Evolutionary conservation across 1,139 yeast species (phyloP).

Genomic region (Zygosaccharomyces sapae): DNA sequence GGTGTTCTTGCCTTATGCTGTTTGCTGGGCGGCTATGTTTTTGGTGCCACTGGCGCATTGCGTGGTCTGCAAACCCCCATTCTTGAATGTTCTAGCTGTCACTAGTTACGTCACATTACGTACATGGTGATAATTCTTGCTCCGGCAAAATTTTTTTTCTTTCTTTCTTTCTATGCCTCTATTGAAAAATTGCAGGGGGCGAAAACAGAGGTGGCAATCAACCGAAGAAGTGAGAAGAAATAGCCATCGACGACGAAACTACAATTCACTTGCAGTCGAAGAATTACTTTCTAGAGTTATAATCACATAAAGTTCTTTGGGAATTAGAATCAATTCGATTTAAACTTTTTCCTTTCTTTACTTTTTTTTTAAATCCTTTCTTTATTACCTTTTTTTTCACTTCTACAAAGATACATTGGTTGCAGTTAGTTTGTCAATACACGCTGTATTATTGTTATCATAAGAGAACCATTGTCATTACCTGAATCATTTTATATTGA

Average conservation of each 20-base stretch:
- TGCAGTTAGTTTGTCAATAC: conserved; percentile 1
- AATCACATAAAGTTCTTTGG: neutral
- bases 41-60: no score
- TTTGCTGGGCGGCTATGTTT: neutral
- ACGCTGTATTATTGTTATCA: conserved; percentile 1
- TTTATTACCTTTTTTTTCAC: neutral
- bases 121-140: neutral
- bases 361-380: neutral
- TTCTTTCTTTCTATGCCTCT: neutral
- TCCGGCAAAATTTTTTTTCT: neutral
- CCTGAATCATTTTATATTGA: conserved; percentile 2
- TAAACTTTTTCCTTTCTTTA: neutral
- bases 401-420: neutral
- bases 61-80: no score
- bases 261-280: neutral
- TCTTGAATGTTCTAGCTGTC: no score
- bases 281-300: neutral
- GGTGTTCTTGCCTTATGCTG: neutral
- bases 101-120: neutral
- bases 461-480: neutral
- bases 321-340: neutral
- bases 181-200: conserved; percentile 5
- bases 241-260: conserved; percentile 1
- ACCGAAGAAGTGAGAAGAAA: neutral
- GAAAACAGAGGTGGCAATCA: conserved; percentile 6